Base-by-base conservation (phyloP, 108 stramenopile species). In the Nannochloropsis oceanica region DNA sequence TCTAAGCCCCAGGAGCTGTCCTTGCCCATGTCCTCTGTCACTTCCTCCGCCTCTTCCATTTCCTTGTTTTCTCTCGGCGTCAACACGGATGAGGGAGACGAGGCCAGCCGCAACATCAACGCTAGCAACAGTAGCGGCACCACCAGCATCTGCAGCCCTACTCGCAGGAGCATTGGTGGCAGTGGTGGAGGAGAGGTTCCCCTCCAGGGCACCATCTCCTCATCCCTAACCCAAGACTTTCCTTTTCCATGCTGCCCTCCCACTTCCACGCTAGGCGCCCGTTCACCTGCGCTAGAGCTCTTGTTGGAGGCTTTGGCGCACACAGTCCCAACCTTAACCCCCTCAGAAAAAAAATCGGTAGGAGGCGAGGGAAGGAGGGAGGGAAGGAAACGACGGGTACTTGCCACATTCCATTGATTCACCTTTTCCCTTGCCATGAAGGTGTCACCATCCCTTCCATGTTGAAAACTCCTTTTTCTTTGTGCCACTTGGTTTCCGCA, bases 221-320 rank as follows among this genome's bases (percentile, higher is more conserved):
- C 79, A 5, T 85, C 87, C 73, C 85, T 88, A 27, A 42, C 83
- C 24, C 87, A 88, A 27, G 79, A 83, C 73, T 88, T 88, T 44
- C 87, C 87, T 44, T 84, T 88, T 44, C 80, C 80, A n/a, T 81
- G 84, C 81, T 80, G 44, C 42, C 87, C 87, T 8, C 87, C 87
- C 34, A 88, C 87, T 26, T 27, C 87, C 59, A 22, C 84, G 20
- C 85, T 46, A 50, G 42, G 79, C 85, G 50, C 84, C 43, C 87
- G 85, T 81, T 88, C 87, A 12, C 80, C 85, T 12, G 84, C 87
- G 10, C 85, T 88, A 13, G 79, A 88, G 44, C 50, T 85, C 81
- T 27, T 88, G 73, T 26, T 85, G 20, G 50, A 81, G 26, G 81
- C 87, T 13, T 27, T 88, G 22, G 81, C 80, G 0, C 80, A 82